Conservation (phyloP, 202 grass and related monocot genomes). For the Tripidium arundinaceum region DNA sequence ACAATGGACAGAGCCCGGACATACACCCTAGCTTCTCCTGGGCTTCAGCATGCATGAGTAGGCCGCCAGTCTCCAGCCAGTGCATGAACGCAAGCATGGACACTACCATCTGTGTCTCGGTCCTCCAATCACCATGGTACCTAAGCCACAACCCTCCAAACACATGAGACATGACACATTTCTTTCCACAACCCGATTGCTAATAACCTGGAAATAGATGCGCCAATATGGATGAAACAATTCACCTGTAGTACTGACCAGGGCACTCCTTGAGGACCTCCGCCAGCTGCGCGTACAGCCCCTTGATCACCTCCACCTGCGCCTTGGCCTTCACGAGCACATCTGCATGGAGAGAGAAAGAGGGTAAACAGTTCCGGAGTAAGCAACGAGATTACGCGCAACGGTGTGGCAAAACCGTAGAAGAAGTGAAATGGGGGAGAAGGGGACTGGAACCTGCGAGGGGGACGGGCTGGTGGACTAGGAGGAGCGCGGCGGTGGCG, state of each 20-base stretch:
- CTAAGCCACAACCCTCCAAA: slow-evolving; percentile 35
- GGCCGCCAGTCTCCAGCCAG: slow-evolving; percentile 70
- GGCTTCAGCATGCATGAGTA: slow-evolving; percentile 78
- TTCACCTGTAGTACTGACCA: slow-evolving; percentile 65
- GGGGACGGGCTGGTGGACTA: slow-evolving; percentile 66
- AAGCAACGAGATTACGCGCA: not conserved
- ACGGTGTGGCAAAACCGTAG: not conserved
- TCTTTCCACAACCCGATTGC: not conserved
- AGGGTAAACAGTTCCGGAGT: not conserved
- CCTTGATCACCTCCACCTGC: slow-evolving; percentile 61
- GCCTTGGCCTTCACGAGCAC: slow-evolving; percentile 61
- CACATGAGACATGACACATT: slow-evolving; percentile 2
- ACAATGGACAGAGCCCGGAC: not conserved
- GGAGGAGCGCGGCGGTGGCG: slow-evolving; percentile 60
- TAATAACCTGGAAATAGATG: not conserved
- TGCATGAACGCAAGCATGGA: slow-evolving; percentile 77
- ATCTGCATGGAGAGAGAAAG: slow-evolving; percentile 26
- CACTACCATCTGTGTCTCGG: slow-evolving; percentile 64
- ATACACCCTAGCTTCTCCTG: slow-evolving; percentile 86
- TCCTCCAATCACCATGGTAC: slow-evolving; percentile 87
- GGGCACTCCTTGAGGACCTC: slow-evolving; percentile 67
- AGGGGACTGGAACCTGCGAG: slow-evolving; percentile 33
- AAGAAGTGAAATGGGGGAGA: not conserved
- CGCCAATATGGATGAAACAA: slow-evolving; percentile 23
- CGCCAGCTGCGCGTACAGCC: slow-evolving; percentile 45